Conservation (phyloP, 1,284 basidiomycete genomes). For the Ceratorhiza oryzae-sativae region DNA sequence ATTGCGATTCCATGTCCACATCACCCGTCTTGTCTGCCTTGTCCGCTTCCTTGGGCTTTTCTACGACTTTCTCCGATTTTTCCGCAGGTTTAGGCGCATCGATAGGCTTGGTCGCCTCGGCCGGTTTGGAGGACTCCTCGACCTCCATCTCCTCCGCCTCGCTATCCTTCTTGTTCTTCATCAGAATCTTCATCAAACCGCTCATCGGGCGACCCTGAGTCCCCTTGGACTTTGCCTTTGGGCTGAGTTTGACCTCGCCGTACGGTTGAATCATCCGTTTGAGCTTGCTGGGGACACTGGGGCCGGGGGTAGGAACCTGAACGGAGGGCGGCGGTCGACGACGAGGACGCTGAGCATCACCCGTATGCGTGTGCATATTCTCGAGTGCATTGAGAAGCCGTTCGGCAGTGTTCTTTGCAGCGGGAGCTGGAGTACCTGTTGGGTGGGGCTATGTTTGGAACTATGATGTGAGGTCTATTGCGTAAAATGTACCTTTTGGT, state of each 20-base stretch:
- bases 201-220: slow-evolving; percentile 49
- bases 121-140: slow-evolving; percentile 44
- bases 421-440: slow-evolving; percentile 9
- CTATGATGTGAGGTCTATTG: background rate
- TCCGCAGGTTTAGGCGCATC: background rate
- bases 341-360: slow-evolving; percentile 35
- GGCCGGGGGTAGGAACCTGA: slow-evolving; percentile 22
- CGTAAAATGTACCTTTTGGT: slow-evolving; percentile 18
- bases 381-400: slow-evolving; percentile 30
- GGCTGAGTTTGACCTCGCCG: slow-evolving; percentile 50
- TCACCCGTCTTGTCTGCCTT: slow-evolving; percentile 45
- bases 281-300: slow-evolving; percentile 66
- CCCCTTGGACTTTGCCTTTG: slow-evolving; percentile 40
- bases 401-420: slow-evolving; percentile 31
- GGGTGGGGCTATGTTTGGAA: background rate
- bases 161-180: slow-evolving; percentile 57
- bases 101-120: background rate
- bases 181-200: slow-evolving; percentile 75
- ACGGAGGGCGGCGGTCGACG: slow-evolving; percentile 23
- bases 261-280: slow-evolving; percentile 63
- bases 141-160: slow-evolving; percentile 53
- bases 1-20: slow-evolving; percentile 49
- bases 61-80: slow-evolving; percentile 32
- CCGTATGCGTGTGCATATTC: slow-evolving; percentile 33
- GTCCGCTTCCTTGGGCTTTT: slow-evolving; percentile 47